Percentiles rank a stretch among this genome's conserved stretches.
These are phyloP conservation scores for Ophiobolus disseminans DNA, from an alignment of 2,329 filamentous ascomycete genomes.

Conservation along the genomic window DNA sequence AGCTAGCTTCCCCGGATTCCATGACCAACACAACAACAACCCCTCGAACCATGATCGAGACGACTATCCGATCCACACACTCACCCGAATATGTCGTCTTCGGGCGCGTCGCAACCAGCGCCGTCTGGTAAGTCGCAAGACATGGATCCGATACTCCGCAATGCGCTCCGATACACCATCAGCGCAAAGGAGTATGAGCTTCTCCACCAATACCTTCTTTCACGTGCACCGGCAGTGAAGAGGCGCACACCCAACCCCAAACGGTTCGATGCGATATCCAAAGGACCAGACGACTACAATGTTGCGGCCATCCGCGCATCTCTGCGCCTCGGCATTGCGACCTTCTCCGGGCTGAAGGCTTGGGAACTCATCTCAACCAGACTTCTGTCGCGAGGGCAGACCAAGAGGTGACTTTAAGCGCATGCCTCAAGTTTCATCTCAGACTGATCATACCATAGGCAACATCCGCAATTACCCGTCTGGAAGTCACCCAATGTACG, in stretches of 20 bases:
- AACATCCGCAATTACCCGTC: slow-evolving; percentile 49
- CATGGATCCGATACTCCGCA: slow-evolving; percentile 77
- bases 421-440: not conserved
- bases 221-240: slow-evolving; percentile 69
- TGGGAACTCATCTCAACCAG: slow-evolving; percentile 53
- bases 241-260: slow-evolving; percentile 59
- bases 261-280: slow-evolving; percentile 59
- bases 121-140: slow-evolving; percentile 34
- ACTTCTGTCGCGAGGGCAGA: slow-evolving; percentile 43
- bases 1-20: slow-evolving; percentile 25
- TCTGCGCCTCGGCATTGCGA: slow-evolving; percentile 53
- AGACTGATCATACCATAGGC: slow-evolving; percentile 28
- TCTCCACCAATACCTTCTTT: slow-evolving; percentile 82
- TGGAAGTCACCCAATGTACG: slow-evolving; percentile 71
- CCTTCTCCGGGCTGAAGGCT: slow-evolving; percentile 55
- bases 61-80: slow-evolving; percentile 11
- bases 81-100: slow-evolving; percentile 43
- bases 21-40: slow-evolving; percentile 17
- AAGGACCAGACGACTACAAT: slow-evolving; percentile 57
- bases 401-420: slow-evolving; percentile 21
- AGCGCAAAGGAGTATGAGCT: slow-evolving; percentile 86
- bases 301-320: slow-evolving; percentile 56
- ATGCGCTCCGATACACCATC: slow-evolving; percentile 82
- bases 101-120: slow-evolving; percentile 35
- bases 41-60: slow-evolving; percentile 25